A percentile compares a stretch with the other conserved stretches of the same genome.
phyloP scores from a whole-genome alignment of 345 rosid genomes.

The Pelargonium nanum region DNA sequence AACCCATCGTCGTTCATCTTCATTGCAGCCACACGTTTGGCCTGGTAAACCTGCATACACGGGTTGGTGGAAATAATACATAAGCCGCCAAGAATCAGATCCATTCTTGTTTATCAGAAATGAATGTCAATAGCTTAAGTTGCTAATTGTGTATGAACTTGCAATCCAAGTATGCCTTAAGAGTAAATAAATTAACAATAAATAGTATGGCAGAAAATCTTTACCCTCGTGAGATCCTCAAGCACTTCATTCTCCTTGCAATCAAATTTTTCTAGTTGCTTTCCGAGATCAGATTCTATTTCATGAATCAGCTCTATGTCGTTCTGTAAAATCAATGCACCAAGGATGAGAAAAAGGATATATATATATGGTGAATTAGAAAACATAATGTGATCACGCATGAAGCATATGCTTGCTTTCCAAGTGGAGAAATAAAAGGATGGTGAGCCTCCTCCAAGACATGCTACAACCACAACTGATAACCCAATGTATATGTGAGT shows the following conservation, averaged over 20 bases:
- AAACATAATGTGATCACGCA: neutral
- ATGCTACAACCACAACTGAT: too few species aligned
- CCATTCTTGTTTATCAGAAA: too few species aligned
- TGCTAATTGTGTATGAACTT: neutral
- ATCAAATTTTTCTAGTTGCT: conserved; percentile 50
- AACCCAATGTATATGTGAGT: too few species aligned
- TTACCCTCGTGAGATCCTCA: conserved; percentile 60
- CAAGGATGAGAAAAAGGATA: conserved; percentile 10
- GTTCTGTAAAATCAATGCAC: conserved; percentile 36
- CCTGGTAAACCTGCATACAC: conserved; percentile 63
- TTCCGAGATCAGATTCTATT: conserved; percentile 66
- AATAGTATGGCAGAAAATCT: neutral
- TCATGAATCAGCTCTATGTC: conserved; percentile 64
- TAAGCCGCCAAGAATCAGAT: neutral
- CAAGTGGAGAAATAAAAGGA: neutral
- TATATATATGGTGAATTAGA: neutral
- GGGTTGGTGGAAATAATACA: too few species aligned
- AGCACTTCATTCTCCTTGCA: conserved; percentile 71
- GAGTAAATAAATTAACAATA: neutral
- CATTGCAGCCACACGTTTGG: conserved; percentile 77
- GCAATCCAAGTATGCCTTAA: neutral
- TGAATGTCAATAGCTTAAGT: too few species aligned
- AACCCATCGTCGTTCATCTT: conserved; percentile 83
- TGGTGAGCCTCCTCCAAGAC: too few species aligned
- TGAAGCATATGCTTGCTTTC: neutral